Evolutionary conservation across 768 basidiomycete species (phyloP), one percentile per base, ranked within the genome.

Genomic region (Calvatia gigantea): DNA sequence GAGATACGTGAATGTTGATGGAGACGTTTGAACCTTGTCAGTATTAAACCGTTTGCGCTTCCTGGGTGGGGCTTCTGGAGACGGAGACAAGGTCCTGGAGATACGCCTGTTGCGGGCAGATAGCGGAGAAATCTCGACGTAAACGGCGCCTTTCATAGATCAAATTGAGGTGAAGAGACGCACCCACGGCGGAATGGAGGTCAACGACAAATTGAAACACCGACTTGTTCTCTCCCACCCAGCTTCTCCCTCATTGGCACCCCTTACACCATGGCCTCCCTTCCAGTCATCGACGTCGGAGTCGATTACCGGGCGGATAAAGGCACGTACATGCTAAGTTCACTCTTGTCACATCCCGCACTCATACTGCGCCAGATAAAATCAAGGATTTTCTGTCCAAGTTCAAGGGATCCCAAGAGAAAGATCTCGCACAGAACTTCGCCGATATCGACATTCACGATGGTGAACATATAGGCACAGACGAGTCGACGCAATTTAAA

Each of bases 231-330:
- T 21, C 61, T 51, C 38, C 31, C 35, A 21, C 48, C n/a, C 32
- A 44, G 31, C 54, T 43, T 61, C 60, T 64, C 64, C 67, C 67
- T 62, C 63, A 64, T 55, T 45, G 61, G 62, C 57, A 58, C 58
- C 59, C 66, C 66, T n/a, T n/a, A n/a, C n/a, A n/a, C 72, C 65
- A 89, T 90, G 87, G 28, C 54, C 21, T 82, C 89, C 52, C 74
- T 89, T 37, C 80, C 83, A 27, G 79, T 82, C 32, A 68, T 82
- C 60, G 80, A 78, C 64, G 76, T 86, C 60, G 66, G 77, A 52
- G 74, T 91, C 65, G 75, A 81, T 60, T 94, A 93, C 65, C 81
- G 81, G 21, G 78, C 77, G 2, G 92, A 94, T 64, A 83, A 87
- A 73, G 83, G 91, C 86, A 66, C 32, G 38, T 53, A 48, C 14